Evolutionary conservation across 176 grass and related monocot genomes (phyloP), one percentile per base, ranked within the genome.

Genomic region (Musa beccarii): DNA sequence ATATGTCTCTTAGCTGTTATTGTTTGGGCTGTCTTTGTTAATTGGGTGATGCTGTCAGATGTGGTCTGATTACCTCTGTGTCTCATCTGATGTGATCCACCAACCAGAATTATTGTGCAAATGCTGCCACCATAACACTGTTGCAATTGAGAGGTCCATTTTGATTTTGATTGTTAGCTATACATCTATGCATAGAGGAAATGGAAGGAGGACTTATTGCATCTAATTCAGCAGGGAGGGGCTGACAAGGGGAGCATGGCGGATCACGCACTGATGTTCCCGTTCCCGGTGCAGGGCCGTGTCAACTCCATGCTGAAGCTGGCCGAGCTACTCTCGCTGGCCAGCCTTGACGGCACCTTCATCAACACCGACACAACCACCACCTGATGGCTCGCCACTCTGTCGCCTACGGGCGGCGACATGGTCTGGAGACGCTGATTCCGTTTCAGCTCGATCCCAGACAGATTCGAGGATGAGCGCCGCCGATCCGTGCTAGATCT

Each of bases 251-350:
- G 7, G 62, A 66, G 54, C 21, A 19, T 52, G 21, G 54, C 17
- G 21, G 75, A 28, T 52, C 89, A 91, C 16, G 89, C 83, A 24
- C 75, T 91, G 54, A 66, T 91, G 3, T 87, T 87, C 68, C 89
- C 85, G 49, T 4, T 71, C 66, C 89, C 89, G 56, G 51, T 64
- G 8, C 89, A 85, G 73, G 85, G 89, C 24, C 80, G 79, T 64
- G 34, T 92, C 59, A 92, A 83, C 80, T 79, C 82, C 77, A 79
- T 85, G 83, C 83, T 88, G 53, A 79, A 75, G 73, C 63, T 91
- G 24, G 83, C 82, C 59, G 81, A 79, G 76, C 82, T 86, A 1
- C 85, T 87, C 21, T 61, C 82, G 49, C 21, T n/a, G 34, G 51
- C 77, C 51, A 81, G 84, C 75, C 57, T 87, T 54, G 81, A 82